These are phyloP conservation scores for Ramaria rubella DNA, from an alignment of 768 basidiomycete species.

Conservation along the genomic window DNA sequence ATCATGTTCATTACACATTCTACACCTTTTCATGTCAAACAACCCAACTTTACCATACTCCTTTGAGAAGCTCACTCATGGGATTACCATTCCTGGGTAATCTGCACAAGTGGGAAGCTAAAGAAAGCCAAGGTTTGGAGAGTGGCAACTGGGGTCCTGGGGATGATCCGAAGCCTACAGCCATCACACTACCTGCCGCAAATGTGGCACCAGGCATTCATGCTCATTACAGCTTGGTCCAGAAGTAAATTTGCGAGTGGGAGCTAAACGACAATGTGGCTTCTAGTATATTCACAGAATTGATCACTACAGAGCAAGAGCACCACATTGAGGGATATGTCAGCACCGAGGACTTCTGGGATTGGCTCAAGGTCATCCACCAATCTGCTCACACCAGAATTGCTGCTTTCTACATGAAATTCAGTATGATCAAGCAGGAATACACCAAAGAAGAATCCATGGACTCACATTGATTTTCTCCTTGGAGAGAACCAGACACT, in stretches of 20 bases:
- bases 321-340: neutral
- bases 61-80: too few species aligned
- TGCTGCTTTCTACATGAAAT: too few species aligned
- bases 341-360: neutral
- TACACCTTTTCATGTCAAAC: too few species aligned
- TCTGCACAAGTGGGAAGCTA: too few species aligned
- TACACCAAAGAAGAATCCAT: constrained; percentile 3
- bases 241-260: neutral
- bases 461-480: neutral
- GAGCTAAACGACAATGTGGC: too few species aligned
- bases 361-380: neutral
- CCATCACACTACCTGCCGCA: neutral
- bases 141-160: neutral
- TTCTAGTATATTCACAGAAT: neutral
- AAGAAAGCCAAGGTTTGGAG: neutral
- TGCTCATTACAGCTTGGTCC: neutral
- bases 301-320: neutral
- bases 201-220: neutral
- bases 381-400: too few species aligned
- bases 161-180: neutral
- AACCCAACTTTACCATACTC: neutral
- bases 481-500: constrained; percentile 2
- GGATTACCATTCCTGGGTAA: too few species aligned
- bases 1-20: too few species aligned
- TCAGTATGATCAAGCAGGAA: constrained; percentile 7